Percentiles rank a stretch among this genome's conserved stretches.
Evolutionary conservation across 2,329 filamentous ascomycete species (phyloP).

Genomic region (Plectosphaerella plurivora): DNA sequence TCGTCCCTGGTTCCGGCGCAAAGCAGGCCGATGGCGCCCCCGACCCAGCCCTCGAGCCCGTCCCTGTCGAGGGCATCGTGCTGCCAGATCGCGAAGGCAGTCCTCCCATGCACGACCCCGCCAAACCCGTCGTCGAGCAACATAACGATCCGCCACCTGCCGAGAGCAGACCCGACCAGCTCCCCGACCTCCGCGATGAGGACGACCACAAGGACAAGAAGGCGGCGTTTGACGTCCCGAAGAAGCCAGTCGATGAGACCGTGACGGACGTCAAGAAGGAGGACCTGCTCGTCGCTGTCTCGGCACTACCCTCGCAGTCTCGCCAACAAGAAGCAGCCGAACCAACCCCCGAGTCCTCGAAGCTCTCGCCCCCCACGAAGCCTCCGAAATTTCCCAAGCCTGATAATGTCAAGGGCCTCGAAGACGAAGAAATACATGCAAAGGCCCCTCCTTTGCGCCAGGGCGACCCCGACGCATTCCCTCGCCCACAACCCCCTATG

Average conservation of each 20-base stretch:
- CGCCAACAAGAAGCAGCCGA: background rate
- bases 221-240: conserved; percentile 17
- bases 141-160: no score
- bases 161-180: no score
- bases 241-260: no score
- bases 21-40: no score
- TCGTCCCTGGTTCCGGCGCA: no score
- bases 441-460: conserved; percentile 17
- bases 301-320: background rate
- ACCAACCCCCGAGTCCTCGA: background rate
- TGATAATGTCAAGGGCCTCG: background rate
- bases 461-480: conserved; percentile 4
- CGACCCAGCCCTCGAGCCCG: no score
- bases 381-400: background rate
- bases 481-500: conserved; percentile 25
- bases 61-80: no score
- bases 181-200: background rate
- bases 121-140: no score
- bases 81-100: no score
- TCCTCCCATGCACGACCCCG: no score
- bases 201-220: conserved; percentile 8
- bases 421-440: conserved; percentile 14
- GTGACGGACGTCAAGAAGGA: background rate
- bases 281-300: background rate
- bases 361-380: background rate